Conservation (phyloP, 2,329 filamentous ascomycete species). For the Hypoxylon sp. region DNA sequence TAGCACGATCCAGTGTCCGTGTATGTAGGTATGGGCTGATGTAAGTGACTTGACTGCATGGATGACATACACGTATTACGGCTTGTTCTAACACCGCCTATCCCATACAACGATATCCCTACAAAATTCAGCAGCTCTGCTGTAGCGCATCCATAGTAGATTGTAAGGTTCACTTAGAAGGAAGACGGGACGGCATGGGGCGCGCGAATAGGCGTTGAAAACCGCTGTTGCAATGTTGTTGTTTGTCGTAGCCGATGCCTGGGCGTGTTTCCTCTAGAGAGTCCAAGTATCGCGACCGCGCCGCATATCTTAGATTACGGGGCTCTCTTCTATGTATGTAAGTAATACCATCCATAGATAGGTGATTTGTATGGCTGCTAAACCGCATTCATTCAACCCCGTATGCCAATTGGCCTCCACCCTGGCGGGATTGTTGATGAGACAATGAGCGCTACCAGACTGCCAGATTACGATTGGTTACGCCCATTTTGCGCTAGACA, state of each 20-base stretch:
- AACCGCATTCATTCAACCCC: slow-evolving; percentile 32
- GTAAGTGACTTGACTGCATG: slow-evolving; percentile 31
- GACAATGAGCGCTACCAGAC: slow-evolving; percentile 36
- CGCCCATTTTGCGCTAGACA: slow-evolving; percentile 42
- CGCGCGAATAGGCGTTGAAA: slow-evolving; percentile 22
- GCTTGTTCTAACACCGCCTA: slow-evolving; percentile 8
- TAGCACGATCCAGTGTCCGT: slow-evolving; percentile 19
- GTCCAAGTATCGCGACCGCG: slow-evolving; percentile 41
- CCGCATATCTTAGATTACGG: slow-evolving; percentile 39
- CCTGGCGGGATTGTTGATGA: slow-evolving; percentile 46
- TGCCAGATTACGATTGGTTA: slow-evolving; percentile 38
- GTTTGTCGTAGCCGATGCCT: slow-evolving; percentile 30
- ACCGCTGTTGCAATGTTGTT: slow-evolving; percentile 21
- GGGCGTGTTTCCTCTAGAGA: slow-evolving; percentile 31
- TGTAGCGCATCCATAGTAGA: neutral
- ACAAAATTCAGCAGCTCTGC: neutral
- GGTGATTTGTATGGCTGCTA: no score
- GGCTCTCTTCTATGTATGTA: slow-evolving; percentile 13
- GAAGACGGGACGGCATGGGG: slow-evolving; percentile 18
- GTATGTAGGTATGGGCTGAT: slow-evolving; percentile 27
- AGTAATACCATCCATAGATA: slow-evolving; percentile 8
- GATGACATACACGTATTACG: slow-evolving; percentile 31
- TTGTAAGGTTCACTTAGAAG: neutral
- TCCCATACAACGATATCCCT: slow-evolving; percentile 25
- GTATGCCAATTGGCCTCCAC: slow-evolving; percentile 45